phyloP scores from a whole-genome alignment of 2,329 filamentous ascomycete species.

The Penicillium sp. region DNA sequence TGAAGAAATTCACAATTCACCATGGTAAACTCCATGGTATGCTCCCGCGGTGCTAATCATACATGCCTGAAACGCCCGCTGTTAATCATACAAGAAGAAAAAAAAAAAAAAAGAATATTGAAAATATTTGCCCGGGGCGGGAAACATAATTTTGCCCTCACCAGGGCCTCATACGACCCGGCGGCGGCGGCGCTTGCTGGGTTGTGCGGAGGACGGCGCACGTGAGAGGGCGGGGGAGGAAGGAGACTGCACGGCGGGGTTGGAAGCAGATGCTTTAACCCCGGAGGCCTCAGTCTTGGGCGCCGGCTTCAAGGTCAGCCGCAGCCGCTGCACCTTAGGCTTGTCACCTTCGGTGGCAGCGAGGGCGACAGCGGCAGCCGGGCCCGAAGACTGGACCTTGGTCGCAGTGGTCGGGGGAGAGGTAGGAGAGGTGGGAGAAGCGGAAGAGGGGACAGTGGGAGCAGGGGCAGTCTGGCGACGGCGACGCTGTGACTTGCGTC shows the following conservation, averaged over 20 bases:
- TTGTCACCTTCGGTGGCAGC: conserved; percentile 1
- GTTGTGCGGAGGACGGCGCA: background rate
- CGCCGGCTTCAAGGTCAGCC: conserved; percentile 17
- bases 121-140: background rate
- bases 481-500: conserved; percentile 9
- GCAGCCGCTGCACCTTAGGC: conserved; percentile 16
- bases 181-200: conserved; percentile 2
- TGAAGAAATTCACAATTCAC: background rate
- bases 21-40: conserved; percentile 8
- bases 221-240: background rate
- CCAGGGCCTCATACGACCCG: background rate
- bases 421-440: background rate
- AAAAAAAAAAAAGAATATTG: background rate
- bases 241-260: background rate
- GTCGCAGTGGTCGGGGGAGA: conserved; percentile 1
- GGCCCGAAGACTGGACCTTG: background rate
- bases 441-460: background rate
- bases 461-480: conserved; percentile 10
- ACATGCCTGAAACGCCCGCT: conserved; percentile 9
- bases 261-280: background rate
- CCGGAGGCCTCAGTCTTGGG: conserved; percentile 2
- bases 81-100: background rate
- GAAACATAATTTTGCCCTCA: background rate
- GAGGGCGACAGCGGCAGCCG: background rate
- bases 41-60: conserved; percentile 4